Conservation (phyloP, 1,284 basidiomycete genomes). For the Ustilago loliicola region DNA sequence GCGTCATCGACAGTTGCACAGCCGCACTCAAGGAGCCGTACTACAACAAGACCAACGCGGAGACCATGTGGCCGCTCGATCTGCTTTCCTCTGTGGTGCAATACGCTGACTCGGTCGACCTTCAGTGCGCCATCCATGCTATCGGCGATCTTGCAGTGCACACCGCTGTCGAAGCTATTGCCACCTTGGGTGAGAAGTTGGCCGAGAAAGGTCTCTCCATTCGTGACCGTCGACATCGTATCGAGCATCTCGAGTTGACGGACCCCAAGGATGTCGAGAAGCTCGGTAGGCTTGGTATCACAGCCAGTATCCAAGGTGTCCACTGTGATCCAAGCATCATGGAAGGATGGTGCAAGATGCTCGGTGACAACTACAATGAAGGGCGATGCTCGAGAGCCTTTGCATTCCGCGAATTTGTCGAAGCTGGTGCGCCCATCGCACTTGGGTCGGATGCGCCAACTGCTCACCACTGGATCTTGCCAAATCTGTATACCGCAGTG, state of each 20-base stretch:
- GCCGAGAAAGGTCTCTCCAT: conserved; percentile 25
- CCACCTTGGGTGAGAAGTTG: conserved; percentile 26
- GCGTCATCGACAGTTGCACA: conserved; percentile 53
- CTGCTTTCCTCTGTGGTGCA: conserved; percentile 29
- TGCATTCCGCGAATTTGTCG: conserved; percentile 50
- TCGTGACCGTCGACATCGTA: conserved; percentile 46
- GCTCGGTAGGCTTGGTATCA: conserved; percentile 50
- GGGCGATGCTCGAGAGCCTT: conserved; percentile 47
- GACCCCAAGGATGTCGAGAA: conserved; percentile 44
- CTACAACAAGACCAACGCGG: conserved; percentile 45
- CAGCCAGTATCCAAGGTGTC: conserved; percentile 50
- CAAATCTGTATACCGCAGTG: conserved; percentile 48
- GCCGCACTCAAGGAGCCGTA: conserved; percentile 50
- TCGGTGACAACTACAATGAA: conserved; percentile 35
- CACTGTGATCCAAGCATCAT: conserved; percentile 48
- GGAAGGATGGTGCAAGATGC: conserved; percentile 50
- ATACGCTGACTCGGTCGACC: conserved; percentile 41
- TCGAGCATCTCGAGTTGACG: conserved; percentile 56
- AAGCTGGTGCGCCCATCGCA: conserved; percentile 46
- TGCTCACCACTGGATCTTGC: conserved; percentile 44
- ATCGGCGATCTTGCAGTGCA: conserved; percentile 54
- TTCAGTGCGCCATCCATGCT: conserved; percentile 51
- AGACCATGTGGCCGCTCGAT: conserved; percentile 44
- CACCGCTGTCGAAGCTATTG: conserved; percentile 49
- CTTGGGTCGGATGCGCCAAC: conserved; percentile 53